These are phyloP conservation scores for Cystobasidium pallidum DNA, from an alignment of 1,284 basidiomycete species.

Conservation along the genomic window DNA sequence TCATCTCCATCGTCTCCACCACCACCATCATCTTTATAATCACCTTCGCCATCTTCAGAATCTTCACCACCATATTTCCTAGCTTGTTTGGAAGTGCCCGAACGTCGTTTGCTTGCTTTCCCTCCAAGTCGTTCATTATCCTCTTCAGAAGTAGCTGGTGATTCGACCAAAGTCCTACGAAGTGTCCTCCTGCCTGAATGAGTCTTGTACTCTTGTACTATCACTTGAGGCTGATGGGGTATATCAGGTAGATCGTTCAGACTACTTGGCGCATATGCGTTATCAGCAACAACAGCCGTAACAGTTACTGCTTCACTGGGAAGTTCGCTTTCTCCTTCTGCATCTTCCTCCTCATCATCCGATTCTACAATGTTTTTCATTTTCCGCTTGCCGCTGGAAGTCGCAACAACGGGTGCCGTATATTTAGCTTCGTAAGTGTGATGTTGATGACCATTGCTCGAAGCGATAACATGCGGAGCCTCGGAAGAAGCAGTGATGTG, in stretches of 20 bases:
- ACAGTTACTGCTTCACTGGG: conserved; percentile 27
- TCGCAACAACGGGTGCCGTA: not conserved
- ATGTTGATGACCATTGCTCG: conserved; percentile 11
- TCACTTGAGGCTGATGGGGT: not conserved
- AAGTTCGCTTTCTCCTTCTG: conserved; percentile 25
- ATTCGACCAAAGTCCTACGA: conserved; percentile 10
- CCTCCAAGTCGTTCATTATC: not conserved
- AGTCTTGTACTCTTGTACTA: conserved; percentile 29
- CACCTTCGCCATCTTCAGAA: conserved; percentile 35
- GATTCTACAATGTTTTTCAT: not conserved
- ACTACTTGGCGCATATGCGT: not conserved
- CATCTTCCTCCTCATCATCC: conserved; percentile 38
- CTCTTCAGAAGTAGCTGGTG: conserved; percentile 12
- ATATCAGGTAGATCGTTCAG: not conserved
- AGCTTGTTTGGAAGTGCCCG: not conserved
- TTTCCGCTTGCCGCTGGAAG: not conserved
- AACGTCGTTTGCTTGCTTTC: not conserved
- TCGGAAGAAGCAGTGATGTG: conserved; percentile 22
- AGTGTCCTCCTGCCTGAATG: conserved; percentile 30
- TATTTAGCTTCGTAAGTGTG: not conserved
- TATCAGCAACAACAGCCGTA: conserved; percentile 5
- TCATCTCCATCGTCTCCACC: conserved; percentile 29
- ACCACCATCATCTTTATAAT: conserved; percentile 6
- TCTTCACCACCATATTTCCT: conserved; percentile 31
- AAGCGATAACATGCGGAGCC: conserved; percentile 7